Evolutionary conservation across 2,329 filamentous ascomycete genomes (phyloP), one percentile per base, ranked within the genome.

Genomic region (Grosmannia clavigera): DNA sequence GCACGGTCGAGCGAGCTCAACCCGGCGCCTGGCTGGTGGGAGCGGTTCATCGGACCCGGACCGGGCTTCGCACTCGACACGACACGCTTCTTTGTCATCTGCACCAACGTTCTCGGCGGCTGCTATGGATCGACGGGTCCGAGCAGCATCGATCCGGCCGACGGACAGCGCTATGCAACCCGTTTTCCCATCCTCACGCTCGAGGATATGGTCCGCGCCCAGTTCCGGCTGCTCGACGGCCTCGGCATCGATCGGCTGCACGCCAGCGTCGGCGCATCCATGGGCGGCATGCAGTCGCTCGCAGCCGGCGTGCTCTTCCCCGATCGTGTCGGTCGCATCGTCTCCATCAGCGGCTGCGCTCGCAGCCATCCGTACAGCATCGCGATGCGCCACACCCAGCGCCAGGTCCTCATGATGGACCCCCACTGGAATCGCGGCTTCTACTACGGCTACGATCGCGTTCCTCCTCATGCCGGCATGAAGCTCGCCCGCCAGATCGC

Each of bases 381-480:
- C 70, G 94, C 94, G 40, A 96, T 99, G 92, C 85, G 94, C 59
- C 94, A 99, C 74, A 96, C 92, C 0, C 94, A 99, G 74, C 85
- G 94, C 33, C 94, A 97, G 75, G 94, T 96, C 1, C 81, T 99
- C 55, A 97, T 99, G 92, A 96, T 96, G 87, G 94, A 99, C 68
- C 91, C 92, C 2, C 91, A 95, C 68, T 99, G 94, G 94, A 89
- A 90, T 66, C 84, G 94, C 43, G 94, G 94, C 2, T 95, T 92
- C 75, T 97, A 97, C 77, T 95, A 96, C 70, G 87, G 86, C 40
- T 19, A 33, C 54, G 55, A 43, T 68, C 76, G 79, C 51, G 84
- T 99, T 7, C 94, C 94, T 2, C 94, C 94, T 0, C 94, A 99
- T 69, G 86, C 88, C 0, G 94, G 94, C 57, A 97, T 99, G 92